Percentiles rank a stretch among this genome's conserved stretches.
phyloP scores from a whole-genome alignment of 495 filamentous ascomycete genomes.

The Penicillium taxi region DNA sequence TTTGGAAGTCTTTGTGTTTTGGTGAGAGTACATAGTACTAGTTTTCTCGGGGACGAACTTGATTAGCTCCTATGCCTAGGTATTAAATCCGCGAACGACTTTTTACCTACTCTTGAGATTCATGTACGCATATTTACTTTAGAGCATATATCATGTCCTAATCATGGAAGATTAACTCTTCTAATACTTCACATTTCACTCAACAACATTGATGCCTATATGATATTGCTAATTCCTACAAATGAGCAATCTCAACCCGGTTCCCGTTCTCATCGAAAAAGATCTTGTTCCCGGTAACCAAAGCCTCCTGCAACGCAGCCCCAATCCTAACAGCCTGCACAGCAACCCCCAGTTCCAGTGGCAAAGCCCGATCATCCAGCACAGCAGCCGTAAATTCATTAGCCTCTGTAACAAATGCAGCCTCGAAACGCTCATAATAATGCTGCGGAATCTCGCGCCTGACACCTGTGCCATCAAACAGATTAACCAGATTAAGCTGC shows the following conservation, averaged over 20 bases:
- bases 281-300: slow-evolving; percentile 51
- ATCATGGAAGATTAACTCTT: no score
- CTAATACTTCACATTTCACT: no score
- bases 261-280: slow-evolving; percentile 43
- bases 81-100: no score
- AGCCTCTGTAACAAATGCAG: slow-evolving; percentile 55
- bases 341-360: slow-evolving; percentile 46
- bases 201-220: no score
- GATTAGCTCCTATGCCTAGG: no score
- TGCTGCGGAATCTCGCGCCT: slow-evolving; percentile 48
- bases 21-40: no score
- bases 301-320: slow-evolving; percentile 49
- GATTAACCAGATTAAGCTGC: slow-evolving; percentile 42
- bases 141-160: no score
- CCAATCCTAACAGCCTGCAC: slow-evolving; percentile 56
- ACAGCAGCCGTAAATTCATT: slow-evolving; percentile 51
- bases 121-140: no score
- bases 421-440: slow-evolving; percentile 55
- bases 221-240: no score
- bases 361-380: slow-evolving; percentile 44
- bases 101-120: no score
- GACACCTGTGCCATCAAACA: slow-evolving; percentile 42
- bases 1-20: no score
- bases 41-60: no score
- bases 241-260: slow-evolving; percentile 25